Evolutionary conservation across 192 early-diverging fungal species (phyloP), one percentile per base, ranked within the genome.

Genomic region (Linnemannia hyalina): DNA sequence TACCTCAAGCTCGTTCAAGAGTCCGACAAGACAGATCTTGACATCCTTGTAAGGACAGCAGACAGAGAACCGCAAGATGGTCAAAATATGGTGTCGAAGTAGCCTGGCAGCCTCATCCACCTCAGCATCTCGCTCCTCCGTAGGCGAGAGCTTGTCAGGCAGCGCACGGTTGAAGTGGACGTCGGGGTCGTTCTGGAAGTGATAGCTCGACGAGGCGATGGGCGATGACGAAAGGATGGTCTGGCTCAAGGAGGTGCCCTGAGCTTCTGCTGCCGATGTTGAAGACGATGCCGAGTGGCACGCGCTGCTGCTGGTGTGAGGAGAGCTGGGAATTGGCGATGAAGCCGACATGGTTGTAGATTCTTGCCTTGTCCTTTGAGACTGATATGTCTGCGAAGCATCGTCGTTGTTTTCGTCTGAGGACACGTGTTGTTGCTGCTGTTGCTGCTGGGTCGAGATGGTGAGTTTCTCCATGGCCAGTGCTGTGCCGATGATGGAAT

Each of bases 1-100:
- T 88, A 90, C 91, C 82, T 89, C 83, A 44, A 89, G 77, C 23
- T 83, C 81, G 36, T 71, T 85, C 70, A 92, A 73, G 29, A 92
- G 85, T 9, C 84, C 84, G 49, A 83, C 78, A n/a, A 90, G 89
- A 54, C 89, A 88, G 47, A 88, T 86, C 76, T 90, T 88, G 44
- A 92, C 91, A 74, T 92, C 91, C 46, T 85, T 77, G 81, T 88
- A 92, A 0, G 91, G 91, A 60, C 91, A 92, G 22, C 88, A 89
- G 22, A 87, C 36, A 29, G 91, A 88, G 32, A 92, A 78, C 29
- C 91, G 81, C 20, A 92, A 72, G 26, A 91, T 90, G 23, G 90
- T 91, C 60, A 92, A 57, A 44, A 90, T 76, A 71, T 89, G 89
- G 41, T 90, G 88, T 23, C 88, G 90, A 52, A 91, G 73, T 4